Evolutionary conservation across 2,329 filamentous ascomycete genomes (phyloP), one percentile per base, ranked within the genome.

Genomic region (Cytospora mali): DNA sequence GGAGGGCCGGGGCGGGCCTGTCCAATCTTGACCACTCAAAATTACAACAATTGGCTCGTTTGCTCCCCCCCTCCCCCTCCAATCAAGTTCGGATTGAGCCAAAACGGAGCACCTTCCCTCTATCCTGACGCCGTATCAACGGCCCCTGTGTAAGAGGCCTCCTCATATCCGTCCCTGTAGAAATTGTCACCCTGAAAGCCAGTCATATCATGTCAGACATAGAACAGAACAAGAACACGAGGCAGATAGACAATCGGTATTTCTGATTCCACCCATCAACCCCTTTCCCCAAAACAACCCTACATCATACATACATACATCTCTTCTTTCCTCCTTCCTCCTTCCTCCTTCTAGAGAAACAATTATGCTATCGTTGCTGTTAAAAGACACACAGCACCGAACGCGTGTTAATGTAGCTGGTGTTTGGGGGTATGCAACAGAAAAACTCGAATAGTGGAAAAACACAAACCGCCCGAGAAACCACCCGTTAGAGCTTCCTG

Each of bases 361-460:
- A 54, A 60, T 60, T 60, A 60, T 60, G 50, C 58, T 60, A 60
- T 46, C 42, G 18, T 21, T 21, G 42, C 18, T 54, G 27, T 54
- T 21, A 54, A 54, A 50, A 14, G 16, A 54, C 58, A 50, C 55
- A 53, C 56, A 60, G 50, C 46, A 48, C 50, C 50, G 51, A 35
- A 54, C n/a, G 33, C 48, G 58, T 54, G 35, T 49, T 53, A 27
- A 23, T 33, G 18, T 42, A 35, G 50, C 46, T 42, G 39, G 39
- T 60, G 57, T 54, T 35, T 60, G 50, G 58, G 56, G 57, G 58
- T 60, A 60, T 54, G 58, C 51, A 33, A 28, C 35, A 60, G 25
- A 33, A 21, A 60, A 54, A 49, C 21, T 54, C 27, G 28, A 54
- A 53, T 23, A 54, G 18, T 33, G 10, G 33, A 14, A 33, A 33